Evolutionary conservation across 768 basidiomycete species (phyloP).

Genomic region (Mycena pura): DNA sequence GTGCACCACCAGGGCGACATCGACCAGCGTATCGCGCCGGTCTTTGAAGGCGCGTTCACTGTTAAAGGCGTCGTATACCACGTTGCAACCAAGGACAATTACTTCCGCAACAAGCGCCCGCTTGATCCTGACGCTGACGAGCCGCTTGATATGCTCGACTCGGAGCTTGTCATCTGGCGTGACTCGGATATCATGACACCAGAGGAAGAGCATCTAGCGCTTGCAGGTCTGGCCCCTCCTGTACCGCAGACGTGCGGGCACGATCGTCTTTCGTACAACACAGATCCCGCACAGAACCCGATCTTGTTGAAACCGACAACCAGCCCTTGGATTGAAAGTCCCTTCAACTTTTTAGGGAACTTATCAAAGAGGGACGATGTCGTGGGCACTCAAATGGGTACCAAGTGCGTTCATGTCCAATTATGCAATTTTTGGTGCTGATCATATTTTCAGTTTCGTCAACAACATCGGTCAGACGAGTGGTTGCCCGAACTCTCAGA

Average conservation of each 20-base stretch:
- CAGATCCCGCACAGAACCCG: slow-evolving; percentile 60
- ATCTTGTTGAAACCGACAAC: slow-evolving; percentile 45
- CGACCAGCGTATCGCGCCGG: slow-evolving; percentile 52
- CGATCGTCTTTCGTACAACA: slow-evolving; percentile 73
- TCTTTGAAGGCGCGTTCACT: slow-evolving; percentile 81
- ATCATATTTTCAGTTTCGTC: slow-evolving; percentile 58
- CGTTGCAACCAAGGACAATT: slow-evolving; percentile 73
- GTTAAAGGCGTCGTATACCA: slow-evolving; percentile 72
- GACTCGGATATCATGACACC: slow-evolving; percentile 70
- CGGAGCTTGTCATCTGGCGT: slow-evolving; percentile 73
- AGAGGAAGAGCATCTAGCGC: slow-evolving; percentile 52
- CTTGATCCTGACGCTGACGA: slow-evolving; percentile 59
- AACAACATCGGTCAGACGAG: slow-evolving; percentile 67
- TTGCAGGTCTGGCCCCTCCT: slow-evolving; percentile 33
- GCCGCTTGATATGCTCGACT: slow-evolving; percentile 50
- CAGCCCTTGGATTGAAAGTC: slow-evolving; percentile 49
- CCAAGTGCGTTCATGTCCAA: slow-evolving; percentile 52
- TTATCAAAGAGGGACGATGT: slow-evolving; percentile 61
- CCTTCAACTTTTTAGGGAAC: slow-evolving; percentile 42
- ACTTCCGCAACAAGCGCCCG: slow-evolving; percentile 63
- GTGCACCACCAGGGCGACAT: slow-evolving; percentile 69
- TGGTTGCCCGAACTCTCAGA: slow-evolving; percentile 78
- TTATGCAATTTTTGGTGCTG: slow-evolving; percentile 3
- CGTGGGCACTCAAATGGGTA: slow-evolving; percentile 53
- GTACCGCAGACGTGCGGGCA: slow-evolving; percentile 66